Percentiles rank a stretch among this genome's conserved stretches.
Evolutionary conservation across 257 asterid genomes (phyloP).

Genomic region (Solanum lycopersicoides): DNA sequence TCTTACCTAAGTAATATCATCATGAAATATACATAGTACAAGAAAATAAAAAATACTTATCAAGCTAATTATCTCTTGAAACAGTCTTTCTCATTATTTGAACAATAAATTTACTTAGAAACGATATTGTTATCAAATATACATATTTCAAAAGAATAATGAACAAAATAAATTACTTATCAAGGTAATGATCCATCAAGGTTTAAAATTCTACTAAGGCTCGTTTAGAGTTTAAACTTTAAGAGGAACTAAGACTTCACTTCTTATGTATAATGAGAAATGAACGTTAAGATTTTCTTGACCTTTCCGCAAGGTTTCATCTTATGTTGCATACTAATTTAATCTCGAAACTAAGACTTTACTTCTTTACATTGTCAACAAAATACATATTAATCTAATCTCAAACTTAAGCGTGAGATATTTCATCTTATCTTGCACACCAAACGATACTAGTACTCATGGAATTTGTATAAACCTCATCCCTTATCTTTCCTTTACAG

Average conservation of each 20-base stretch:
- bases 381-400: neutral
- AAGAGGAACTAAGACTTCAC: neutral
- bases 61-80: neutral
- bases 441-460: neutral
- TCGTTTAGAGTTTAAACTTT: neutral
- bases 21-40: neutral
- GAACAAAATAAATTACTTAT: no score
- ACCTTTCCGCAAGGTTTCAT: neutral
- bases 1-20: neutral
- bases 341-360: no score
- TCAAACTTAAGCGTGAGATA: neutral
- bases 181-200: no score
- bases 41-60: neutral
- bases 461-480: neutral
- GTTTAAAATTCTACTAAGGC: neutral
- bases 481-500: neutral
- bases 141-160: neutral
- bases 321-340: no score
- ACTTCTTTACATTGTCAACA: neutral
- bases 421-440: neutral
- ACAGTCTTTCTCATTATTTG: neutral
- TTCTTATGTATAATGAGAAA: neutral
- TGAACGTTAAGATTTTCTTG: neutral
- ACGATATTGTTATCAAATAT: neutral
- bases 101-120: neutral